These are phyloP conservation scores for Biscogniauxia mediterranea DNA, from an alignment of 2,329 filamentous ascomycete genomes.

Conservation along the genomic window DNA sequence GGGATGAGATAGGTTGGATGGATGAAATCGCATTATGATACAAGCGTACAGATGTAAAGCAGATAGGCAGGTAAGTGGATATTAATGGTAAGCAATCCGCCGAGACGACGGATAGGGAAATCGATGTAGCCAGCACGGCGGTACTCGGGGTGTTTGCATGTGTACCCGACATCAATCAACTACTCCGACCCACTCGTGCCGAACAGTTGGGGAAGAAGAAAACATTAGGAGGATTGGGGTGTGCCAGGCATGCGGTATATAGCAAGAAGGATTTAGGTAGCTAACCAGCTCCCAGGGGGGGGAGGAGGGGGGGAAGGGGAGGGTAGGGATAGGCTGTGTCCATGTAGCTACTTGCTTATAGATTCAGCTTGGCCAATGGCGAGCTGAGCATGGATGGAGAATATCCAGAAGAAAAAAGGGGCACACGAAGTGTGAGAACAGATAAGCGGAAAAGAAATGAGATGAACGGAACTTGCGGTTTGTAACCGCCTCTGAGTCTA, in stretches of 20 bases:
- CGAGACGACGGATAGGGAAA: conserved; percentile 14
- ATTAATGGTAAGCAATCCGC: background rate
- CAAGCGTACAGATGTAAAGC: background rate
- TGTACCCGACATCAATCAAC: conserved; percentile 4
- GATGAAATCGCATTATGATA: background rate
- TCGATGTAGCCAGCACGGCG: conserved; percentile 10
- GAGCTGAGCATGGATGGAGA: background rate
- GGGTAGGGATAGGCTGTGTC: no score
- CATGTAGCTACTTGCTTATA: background rate
- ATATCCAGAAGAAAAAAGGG: background rate
- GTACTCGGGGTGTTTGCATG: conserved; percentile 18
- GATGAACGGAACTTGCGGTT: background rate
- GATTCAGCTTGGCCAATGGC: background rate
- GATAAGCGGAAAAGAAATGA: background rate
- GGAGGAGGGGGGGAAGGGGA: no score
- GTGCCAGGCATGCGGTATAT: background rate
- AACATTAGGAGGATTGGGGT: background rate
- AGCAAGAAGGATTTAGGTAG: conserved; percentile 16
- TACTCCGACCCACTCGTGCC: conserved; percentile 20
- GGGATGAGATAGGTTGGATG: background rate
- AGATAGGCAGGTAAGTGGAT: background rate
- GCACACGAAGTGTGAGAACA: background rate
- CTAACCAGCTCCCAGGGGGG: conserved; percentile 9
- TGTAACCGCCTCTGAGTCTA: conserved; percentile 15
- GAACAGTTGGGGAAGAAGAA: conserved; percentile 22